Base-by-base conservation (phyloP, 2,329 filamentous ascomycete genomes). In the Elsinoe arachidis region DNA sequence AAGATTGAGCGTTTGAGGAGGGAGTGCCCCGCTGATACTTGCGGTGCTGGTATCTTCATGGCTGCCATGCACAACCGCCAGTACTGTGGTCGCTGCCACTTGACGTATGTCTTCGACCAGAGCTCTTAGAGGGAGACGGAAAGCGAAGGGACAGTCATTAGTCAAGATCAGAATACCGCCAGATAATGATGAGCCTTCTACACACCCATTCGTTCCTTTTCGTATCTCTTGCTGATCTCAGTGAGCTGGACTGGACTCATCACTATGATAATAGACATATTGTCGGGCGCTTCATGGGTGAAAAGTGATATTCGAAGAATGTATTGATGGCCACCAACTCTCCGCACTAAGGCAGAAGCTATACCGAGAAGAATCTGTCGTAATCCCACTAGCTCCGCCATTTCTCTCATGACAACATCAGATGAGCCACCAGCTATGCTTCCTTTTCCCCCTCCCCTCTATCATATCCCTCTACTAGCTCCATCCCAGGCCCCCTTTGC, bases 21-120 rank as follows among this genome's bases (percentile, higher is more conserved):
- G 78, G 95, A 99, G 85, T 99, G 93, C 83, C 93, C 95, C 67
- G 80, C 83, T 74, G 86, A 91, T 69, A 89, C 87, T 73, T 99
- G 93, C 79, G 93, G 93, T 84, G 93, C 95, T 72, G 93, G 93
- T 91, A 87, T 99, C 82, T 99, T 99, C 88, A 99, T 99, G 93
- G 93, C 93, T 75, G 90, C 93, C 75, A 97, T 97, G 91, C 87
- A 95, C 80, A 95, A 99, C 81, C 90, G 93, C 76, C 95, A 99
- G 81, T 96, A 96, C 87, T 96, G 90, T 73, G 83, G 82, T 66
- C 80, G 79, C 70, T 86, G 83, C 78, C 83, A 85, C 74, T 77
- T 85, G 66, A 86, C 83, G 75, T 86, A 85, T 73, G 82, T 85
- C 72, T 85, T 85, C 72, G 83, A 85, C 72, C 82, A 85, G 64